Base-by-base conservation (phyloP, 768 basidiomycete genomes). In the Russula emetica region DNA sequence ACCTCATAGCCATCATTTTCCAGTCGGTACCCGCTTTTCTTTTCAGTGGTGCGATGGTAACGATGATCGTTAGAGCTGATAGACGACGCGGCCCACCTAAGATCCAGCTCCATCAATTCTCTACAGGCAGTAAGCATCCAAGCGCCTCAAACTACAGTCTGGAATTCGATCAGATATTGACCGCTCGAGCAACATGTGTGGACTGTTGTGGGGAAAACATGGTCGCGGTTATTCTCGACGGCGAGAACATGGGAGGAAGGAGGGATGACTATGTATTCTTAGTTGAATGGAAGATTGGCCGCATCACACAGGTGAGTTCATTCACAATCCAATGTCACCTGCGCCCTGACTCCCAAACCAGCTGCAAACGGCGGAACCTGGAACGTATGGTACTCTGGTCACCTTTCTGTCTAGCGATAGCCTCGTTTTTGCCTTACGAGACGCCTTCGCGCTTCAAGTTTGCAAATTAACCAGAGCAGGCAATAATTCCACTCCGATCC, bases 141-240 rank as follows among this genome's bases (percentile, higher is more conserved):
- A 30, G 38, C 28, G 58, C 63, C 3, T 16, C 53, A 40, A 60
- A 60, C 18, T 26, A 49, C 20, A 26, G 20, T 28, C n/a, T 60
- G n/a, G 53, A 55, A 14, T 54, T 64, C 36, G n/a, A 60, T 24
- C 58, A 55, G 0, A 28, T 64, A 5, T 49, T 11, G 28, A 40
- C 34, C 22, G 8, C 51, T 22, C 58, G 30, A 32, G 63, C 26
- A 10, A 26, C 58, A 22, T 34, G 45, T 36, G 13, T 60, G 45
- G 63, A 64, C 1, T 64, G 63, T 32, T 64, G 58, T 42, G 63
- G 63, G 9, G 63, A 64, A n/a, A 55, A 38, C 44, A 64, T 64
- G 16, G 28, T 64, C 18, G 58, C n/a, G 18, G 54, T 60, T 34
- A 32, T 64, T 8, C 53, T 59, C 22, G 36, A 34, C 18, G 58